Evolutionary conservation across 371 early-diverging fungal species (phyloP).

Genomic region (Rhizomucor miehei): DNA sequence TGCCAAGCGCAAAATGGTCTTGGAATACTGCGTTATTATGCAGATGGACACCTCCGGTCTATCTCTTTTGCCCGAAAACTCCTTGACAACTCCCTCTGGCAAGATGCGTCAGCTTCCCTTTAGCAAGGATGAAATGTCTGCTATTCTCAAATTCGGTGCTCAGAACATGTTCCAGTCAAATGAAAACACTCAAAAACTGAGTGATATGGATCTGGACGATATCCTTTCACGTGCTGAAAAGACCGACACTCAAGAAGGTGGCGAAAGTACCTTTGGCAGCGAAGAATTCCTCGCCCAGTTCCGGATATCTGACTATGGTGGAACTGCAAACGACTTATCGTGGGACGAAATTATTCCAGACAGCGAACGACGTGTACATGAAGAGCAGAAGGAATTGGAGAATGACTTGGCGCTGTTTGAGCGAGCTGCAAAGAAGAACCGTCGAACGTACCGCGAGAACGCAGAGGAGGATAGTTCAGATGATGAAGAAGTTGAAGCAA

Average conservation of each 20-base stretch:
- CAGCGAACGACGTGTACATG: constrained; percentile 67
- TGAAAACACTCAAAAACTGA: constrained; percentile 72
- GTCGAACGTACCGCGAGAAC: constrained; percentile 35
- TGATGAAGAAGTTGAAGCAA: constrained; percentile 18
- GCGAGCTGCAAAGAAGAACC: constrained; percentile 49
- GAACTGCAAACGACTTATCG: constrained; percentile 66
- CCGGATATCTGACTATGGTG: constrained; percentile 90
- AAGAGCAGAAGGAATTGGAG: constrained; percentile 57
- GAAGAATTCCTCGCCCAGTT: constrained; percentile 95
- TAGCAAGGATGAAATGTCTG: constrained; percentile 84
- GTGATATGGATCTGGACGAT: constrained; percentile 93
- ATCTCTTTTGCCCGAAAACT: constrained; percentile 60
- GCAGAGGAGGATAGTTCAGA: constrained; percentile 17
- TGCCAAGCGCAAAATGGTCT: constrained; percentile 97
- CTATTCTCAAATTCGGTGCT: constrained; percentile 97
- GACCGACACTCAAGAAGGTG: constrained; percentile 76
- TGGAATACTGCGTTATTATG: constrained; percentile 97
- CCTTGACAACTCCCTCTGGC: constrained; percentile 39
- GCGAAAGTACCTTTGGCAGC: constrained; percentile 63
- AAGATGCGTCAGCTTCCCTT: constrained; percentile 50
- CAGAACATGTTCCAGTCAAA: constrained; percentile 91
- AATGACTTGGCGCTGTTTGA: constrained; percentile 48
- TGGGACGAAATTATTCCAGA: constrained; percentile 98
- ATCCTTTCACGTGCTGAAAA: constrained; percentile 94
- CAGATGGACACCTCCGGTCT: constrained; percentile 96